These are phyloP conservation scores for Colletotrichum tropicicola DNA, from an alignment of 2,329 filamentous ascomycete genomes.

Conservation along the genomic window DNA sequence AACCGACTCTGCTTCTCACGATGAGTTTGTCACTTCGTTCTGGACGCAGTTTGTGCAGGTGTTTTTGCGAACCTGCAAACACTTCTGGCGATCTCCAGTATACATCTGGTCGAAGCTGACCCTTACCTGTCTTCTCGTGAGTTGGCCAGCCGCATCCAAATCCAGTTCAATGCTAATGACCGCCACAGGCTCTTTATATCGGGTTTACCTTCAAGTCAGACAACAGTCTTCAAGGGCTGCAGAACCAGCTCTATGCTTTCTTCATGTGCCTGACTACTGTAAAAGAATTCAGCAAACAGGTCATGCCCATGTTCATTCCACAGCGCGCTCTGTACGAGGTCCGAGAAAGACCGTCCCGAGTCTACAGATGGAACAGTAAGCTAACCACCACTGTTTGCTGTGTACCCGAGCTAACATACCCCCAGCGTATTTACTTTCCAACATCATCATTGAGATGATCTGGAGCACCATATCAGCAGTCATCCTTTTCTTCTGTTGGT, in stretches of 20 bases:
- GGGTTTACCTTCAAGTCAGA: slow-evolving; percentile 70
- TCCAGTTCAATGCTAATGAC: slow-evolving; percentile 35
- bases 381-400: no score
- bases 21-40: slow-evolving; percentile 79
- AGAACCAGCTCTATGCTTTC: slow-evolving; percentile 74
- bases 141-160: not conserved
- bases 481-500: slow-evolving; percentile 74
- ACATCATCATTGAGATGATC: slow-evolving; percentile 73
- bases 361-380: slow-evolving; percentile 52
- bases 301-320: slow-evolving; percentile 77
- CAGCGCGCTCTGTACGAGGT: slow-evolving; percentile 74
- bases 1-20: slow-evolving; percentile 32
- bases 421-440: slow-evolving; percentile 24
- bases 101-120: slow-evolving; percentile 75
- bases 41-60: slow-evolving; percentile 67
- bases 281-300: slow-evolving; percentile 66
- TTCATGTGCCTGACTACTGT: slow-evolving; percentile 78
- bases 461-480: slow-evolving; percentile 73
- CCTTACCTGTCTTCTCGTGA: slow-evolving; percentile 53
- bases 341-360: slow-evolving; percentile 72
- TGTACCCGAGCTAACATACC: not conserved
- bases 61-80: slow-evolving; percentile 70
- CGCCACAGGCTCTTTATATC: slow-evolving; percentile 64
- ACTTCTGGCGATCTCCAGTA: slow-evolving; percentile 77
- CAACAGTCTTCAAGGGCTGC: slow-evolving; percentile 69